phyloP scores from a whole-genome alignment of 2,329 filamentous ascomycete species.

The Aspergillus spinulosporus region DNA sequence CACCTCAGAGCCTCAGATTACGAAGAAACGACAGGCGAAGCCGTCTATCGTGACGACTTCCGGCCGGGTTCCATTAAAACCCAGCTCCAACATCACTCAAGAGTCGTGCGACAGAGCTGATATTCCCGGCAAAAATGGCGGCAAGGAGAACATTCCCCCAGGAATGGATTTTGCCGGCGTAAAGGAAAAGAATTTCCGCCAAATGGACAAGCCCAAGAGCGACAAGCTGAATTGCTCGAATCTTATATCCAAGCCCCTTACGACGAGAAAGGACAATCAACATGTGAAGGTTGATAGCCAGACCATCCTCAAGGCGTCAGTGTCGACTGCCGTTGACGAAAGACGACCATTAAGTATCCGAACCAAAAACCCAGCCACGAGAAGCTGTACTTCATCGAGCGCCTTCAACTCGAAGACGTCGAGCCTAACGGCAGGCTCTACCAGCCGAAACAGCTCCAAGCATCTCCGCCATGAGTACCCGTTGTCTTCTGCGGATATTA shows the following conservation, averaged over 20 bases:
- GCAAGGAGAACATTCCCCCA: conserved; percentile 65
- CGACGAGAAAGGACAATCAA: conserved; percentile 10
- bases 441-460: conserved; percentile 31
- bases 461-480: conserved; percentile 47
- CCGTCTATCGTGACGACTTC: conserved; percentile 25
- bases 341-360: not conserved
- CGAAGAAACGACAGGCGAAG: conserved; percentile 33
- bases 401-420: conserved; percentile 18
- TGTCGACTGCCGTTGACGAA: not conserved
- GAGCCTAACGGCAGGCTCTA: conserved; percentile 31
- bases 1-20: conserved; percentile 37
- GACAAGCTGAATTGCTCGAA: conserved; percentile 25
- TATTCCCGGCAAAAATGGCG: conserved; percentile 54
- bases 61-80: conserved; percentile 50
- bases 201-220: conserved; percentile 19
- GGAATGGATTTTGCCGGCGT: conserved; percentile 29
- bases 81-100: conserved; percentile 43
- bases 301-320: conserved; percentile 12
- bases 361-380: not conserved
- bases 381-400: conserved; percentile 17
- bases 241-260: conserved; percentile 12
- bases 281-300: conserved; percentile 17
- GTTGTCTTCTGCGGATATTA: conserved; percentile 55
- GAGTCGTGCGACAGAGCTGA: conserved; percentile 46
- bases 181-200: conserved; percentile 21